Base-by-base conservation (phyloP, 352 stramenopile species). In the Phytophthora multivora region DNA sequence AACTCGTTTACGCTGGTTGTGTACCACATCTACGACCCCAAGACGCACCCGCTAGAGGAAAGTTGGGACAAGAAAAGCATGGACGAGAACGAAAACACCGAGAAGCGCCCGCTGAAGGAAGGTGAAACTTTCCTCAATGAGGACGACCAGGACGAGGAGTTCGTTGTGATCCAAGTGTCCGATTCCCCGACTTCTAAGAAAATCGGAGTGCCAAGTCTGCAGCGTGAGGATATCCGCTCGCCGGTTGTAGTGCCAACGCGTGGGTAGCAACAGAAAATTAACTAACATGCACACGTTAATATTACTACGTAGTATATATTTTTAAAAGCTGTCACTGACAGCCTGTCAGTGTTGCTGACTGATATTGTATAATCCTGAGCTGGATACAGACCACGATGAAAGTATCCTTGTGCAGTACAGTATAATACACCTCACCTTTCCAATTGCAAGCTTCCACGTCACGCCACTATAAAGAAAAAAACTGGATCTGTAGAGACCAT, bases 11-110 rank as follows among this genome's bases (percentile, higher is more conserved):
- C 63, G 4, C 25, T 66, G 4, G 42, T 58, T 9, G 36, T 77
- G 21, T 77, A 77, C 51, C 33, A 66, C 11, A 51, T 65, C 4
- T 70, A 63, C 54, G 56, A 73, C 51, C 63, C 68, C 9, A 76
- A 65, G 58, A 71, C 66, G 3, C 66, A 75, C 41, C 66, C 61
- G 30, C 46, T 66, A 6, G 18, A 65, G 42, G 54, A 64, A 28
- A 41, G 41, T 11, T 66, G 54, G 61, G 54, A 65, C 54, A 59
- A 57, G 25, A 51, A 67, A n/a, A 30, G 50, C 15, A 26, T 40
- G 11, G 39, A 52, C 31, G 48, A 64, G 36, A 50, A 42, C 9
- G 43, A 40, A 46, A 50, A 63, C 23, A 42, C 36, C 2, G 43
- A 63, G 26, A 56, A 63, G 6, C 19, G 41, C n/a, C 55, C 54